phyloP scores from a whole-genome alignment of 2,329 filamentous ascomycete genomes.

The Aspergillus calidoustus region DNA sequence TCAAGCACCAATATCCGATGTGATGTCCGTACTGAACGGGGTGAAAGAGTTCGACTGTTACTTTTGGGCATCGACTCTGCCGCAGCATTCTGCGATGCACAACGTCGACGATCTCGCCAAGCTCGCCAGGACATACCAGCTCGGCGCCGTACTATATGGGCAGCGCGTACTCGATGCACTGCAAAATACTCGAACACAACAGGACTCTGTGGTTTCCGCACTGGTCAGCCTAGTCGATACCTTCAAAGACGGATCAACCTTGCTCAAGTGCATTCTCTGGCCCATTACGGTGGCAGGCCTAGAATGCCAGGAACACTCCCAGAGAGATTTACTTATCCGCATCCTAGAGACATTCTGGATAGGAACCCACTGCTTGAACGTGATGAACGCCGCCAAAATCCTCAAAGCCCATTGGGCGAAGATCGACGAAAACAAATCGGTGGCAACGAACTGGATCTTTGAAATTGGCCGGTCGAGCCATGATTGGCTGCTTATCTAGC shows the following conservation, averaged over 20 bases:
- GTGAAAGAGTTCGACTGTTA: constrained; percentile 33
- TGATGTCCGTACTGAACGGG: constrained; percentile 24
- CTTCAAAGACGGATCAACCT: constrained; percentile 7
- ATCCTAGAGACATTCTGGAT: constrained; percentile 25
- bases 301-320: constrained; percentile 15
- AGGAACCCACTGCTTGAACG: constrained; percentile 27
- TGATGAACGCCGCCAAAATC: constrained; percentile 26
- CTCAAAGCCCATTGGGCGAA: constrained; percentile 22
- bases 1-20: constrained; percentile 19
- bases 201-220: background rate
- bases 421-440: background rate
- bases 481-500: constrained; percentile 24
- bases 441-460: constrained; percentile 14
- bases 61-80: constrained; percentile 31
- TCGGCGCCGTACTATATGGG: constrained; percentile 38
- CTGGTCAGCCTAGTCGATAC: constrained; percentile 14
- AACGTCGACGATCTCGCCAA: constrained; percentile 29
- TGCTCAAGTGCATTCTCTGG: constrained; percentile 33
- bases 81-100: constrained; percentile 19
- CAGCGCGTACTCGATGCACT: constrained; percentile 36
- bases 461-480: constrained; percentile 15
- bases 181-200: background rate
- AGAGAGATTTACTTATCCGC: constrained; percentile 8
- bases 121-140: constrained; percentile 35
- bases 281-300: constrained; percentile 27